phyloP scores from a whole-genome alignment of 345 rosid genomes.

The Capsella bursapastoris region DNA sequence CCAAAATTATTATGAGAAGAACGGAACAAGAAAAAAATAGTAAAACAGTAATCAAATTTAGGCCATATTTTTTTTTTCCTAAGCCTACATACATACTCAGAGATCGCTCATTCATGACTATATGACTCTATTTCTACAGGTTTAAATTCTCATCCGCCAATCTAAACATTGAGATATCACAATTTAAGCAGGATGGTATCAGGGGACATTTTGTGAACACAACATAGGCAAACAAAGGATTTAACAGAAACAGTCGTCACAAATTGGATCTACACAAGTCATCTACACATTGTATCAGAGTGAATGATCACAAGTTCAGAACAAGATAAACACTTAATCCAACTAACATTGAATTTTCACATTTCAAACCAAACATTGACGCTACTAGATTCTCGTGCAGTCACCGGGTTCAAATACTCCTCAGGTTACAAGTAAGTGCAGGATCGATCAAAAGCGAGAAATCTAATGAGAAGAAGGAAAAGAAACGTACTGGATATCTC shows the following conservation, averaged over 20 bases:
- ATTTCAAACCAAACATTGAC: neutral
- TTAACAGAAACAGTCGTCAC: neutral
- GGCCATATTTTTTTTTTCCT: neutral
- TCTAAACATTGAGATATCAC: constrained; percentile 8
- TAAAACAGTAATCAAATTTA: neutral
- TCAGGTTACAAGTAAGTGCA: neutral
- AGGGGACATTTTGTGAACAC: neutral
- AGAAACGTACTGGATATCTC: constrained; percentile 63
- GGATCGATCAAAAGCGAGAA: neutral
- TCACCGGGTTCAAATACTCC: neutral
- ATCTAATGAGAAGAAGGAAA: no score
- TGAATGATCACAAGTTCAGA: neutral
- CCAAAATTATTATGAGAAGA: neutral
- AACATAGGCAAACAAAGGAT: neutral
- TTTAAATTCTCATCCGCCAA: neutral
- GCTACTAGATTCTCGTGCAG: neutral
- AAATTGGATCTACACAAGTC: neutral
- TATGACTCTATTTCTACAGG: neutral
- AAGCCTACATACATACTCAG: neutral
- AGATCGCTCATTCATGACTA: constrained; percentile 6
- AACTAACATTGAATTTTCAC: neutral
- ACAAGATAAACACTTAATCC: neutral
- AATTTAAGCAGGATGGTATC: neutral
- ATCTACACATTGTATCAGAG: neutral
- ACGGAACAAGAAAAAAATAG: neutral